phyloP scores from a whole-genome alignment of 495 filamentous ascomycete species.

The Daldinia caldariorum region DNA sequence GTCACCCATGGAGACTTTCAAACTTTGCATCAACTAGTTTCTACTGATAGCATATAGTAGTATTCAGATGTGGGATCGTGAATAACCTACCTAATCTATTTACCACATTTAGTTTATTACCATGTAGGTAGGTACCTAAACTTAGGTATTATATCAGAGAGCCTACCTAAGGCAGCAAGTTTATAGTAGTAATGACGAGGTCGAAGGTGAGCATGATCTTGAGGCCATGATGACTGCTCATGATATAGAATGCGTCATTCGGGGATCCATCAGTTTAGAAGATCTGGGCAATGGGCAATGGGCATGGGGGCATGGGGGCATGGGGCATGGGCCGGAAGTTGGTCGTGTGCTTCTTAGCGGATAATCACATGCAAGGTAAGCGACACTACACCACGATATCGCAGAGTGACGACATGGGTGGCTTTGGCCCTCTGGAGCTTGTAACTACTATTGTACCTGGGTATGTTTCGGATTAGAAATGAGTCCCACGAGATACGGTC shows the following conservation, averaged over 20 bases:
- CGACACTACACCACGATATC: background rate
- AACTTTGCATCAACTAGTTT: background rate
- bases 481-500: constrained; percentile 8
- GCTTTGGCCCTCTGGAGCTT: background rate
- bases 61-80: background rate
- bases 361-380: constrained; percentile 40
- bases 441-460: background rate
- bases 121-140: no score
- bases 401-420: constrained; percentile 35
- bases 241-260: constrained; percentile 33
- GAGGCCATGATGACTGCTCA: constrained; percentile 23
- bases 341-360: constrained; percentile 42
- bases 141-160: background rate
- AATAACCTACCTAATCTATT: no score
- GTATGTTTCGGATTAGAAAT: constrained; percentile 31
- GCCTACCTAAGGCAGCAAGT: background rate
- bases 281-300: no score
- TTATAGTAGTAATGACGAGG: constrained; percentile 24
- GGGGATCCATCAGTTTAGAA: constrained; percentile 12
- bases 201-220: constrained; percentile 10
- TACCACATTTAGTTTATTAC: background rate
- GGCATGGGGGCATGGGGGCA: background rate
- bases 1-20: background rate
- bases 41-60: background rate
- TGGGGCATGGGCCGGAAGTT: constrained; percentile 14